A percentile compares a stretch with the other conserved stretches of the same genome.
phyloP scores from a whole-genome alignment of 352 stramenopile species.

The Pilasporangium apinafurcum region DNA sequence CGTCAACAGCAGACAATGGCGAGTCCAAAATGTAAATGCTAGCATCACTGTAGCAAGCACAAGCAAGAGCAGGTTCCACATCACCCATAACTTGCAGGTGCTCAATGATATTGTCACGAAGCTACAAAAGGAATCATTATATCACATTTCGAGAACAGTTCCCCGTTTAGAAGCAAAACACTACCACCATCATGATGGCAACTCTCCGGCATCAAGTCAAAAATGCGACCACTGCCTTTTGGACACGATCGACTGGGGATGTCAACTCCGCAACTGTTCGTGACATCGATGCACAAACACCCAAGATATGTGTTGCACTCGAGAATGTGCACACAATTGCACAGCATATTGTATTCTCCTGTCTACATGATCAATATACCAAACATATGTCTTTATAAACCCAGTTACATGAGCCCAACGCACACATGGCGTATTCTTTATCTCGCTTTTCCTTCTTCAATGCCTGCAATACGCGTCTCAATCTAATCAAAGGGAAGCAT shows the following conservation, averaged over 20 bases:
- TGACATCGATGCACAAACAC: constrained; percentile 92
- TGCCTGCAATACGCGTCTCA: background rate
- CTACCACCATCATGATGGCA: too few species aligned
- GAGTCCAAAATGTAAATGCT: constrained; percentile 82
- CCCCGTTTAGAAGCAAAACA: too few species aligned
- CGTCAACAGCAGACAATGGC: constrained; percentile 84
- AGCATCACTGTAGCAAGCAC: background rate
- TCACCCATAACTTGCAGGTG: too few species aligned
- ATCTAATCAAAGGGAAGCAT: background rate
- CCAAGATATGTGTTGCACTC: too few species aligned
- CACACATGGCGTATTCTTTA: background rate
- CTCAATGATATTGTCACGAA: too few species aligned
- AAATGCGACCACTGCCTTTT: constrained; percentile 35
- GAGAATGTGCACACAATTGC: constrained; percentile 58
- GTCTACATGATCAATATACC: too few species aligned
- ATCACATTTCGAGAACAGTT: too few species aligned
- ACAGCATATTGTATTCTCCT: constrained; percentile 52
- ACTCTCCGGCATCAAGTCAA: constrained; percentile 37
- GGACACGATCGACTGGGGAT: constrained; percentile 47
- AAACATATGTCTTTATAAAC: too few species aligned
- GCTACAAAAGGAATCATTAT: too few species aligned
- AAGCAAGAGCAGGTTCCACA: too few species aligned
- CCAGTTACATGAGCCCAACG: constrained; percentile 12
- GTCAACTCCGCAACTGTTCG: constrained; percentile 91
- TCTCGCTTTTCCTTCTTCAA: background rate